Evolutionary conservation across 2,329 filamentous ascomycete species (phyloP).

Genomic region (Phaeosphaeriaceae sp.): DNA sequence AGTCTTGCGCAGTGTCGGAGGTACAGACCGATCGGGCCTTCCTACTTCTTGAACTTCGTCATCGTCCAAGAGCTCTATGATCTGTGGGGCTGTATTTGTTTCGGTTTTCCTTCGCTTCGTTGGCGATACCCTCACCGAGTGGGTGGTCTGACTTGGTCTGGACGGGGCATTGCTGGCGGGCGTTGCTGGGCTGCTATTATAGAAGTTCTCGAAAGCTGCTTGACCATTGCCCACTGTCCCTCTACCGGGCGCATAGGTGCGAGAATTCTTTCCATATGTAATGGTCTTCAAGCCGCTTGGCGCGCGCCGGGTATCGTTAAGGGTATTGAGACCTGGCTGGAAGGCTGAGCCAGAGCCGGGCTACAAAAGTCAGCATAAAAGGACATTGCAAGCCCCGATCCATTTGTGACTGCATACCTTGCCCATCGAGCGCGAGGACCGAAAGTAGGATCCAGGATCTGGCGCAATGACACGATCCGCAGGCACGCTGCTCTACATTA

Average conservation of each 20-base stretch:
- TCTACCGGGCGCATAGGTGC: conserved; percentile 8
- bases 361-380: conserved; percentile 8
- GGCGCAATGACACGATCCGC: conserved; percentile 27
- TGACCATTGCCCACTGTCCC: background rate
- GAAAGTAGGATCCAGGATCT: conserved; percentile 10
- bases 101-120: conserved; percentile 31
- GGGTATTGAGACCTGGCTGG: conserved; percentile 7
- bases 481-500: conserved; percentile 22
- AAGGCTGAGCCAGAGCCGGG: conserved; percentile 1
- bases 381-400: background rate
- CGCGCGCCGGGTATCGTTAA: conserved; percentile 5
- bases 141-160: background rate
- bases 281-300: conserved; percentile 6
- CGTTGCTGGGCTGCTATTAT: conserved; percentile 1
- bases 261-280: conserved; percentile 22
- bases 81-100: conserved; percentile 3
- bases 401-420: conserved; percentile 11
- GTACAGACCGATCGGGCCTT: background rate
- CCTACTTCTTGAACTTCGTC: conserved; percentile 15
- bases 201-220: background rate
- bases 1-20: background rate
- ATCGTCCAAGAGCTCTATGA: conserved; percentile 23
- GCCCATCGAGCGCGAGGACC: background rate
- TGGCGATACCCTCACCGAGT: conserved; percentile 1
- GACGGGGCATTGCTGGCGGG: conserved; percentile 2